These are phyloP conservation scores for Paecilomyces variotii DNA, from an alignment of 2,329 filamentous ascomycete species.

Conservation along the genomic window DNA sequence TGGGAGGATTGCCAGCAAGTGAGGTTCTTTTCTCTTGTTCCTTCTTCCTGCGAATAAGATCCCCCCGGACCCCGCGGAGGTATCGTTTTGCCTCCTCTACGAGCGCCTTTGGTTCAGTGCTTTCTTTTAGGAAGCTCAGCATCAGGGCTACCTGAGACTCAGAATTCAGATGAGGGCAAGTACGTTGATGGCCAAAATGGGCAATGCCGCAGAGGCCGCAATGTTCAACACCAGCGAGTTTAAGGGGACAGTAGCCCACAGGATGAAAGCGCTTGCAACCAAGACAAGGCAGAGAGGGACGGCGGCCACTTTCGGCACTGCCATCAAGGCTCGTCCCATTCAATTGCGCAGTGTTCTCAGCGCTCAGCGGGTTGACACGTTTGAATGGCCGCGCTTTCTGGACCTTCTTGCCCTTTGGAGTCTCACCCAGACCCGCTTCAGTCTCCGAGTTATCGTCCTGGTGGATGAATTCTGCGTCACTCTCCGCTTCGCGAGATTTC, in stretches of 20 bases:
- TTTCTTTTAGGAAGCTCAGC: conserved; percentile 54
- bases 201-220: conserved; percentile 59
- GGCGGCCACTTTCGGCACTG: conserved; percentile 1
- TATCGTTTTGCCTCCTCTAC: conserved; percentile 50
- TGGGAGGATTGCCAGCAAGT: background rate
- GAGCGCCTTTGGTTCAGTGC: conserved; percentile 47
- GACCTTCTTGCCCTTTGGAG: conserved; percentile 6
- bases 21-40: conserved; percentile 9
- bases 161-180: conserved; percentile 55
- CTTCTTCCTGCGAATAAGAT: conserved; percentile 45
- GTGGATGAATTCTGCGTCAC: conserved; percentile 24
- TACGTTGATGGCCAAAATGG: conserved; percentile 48
- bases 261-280: conserved; percentile 49
- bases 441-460: conserved; percentile 20
- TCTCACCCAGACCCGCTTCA: conserved; percentile 20
- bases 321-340: conserved; percentile 11
- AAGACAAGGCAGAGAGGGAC: conserved; percentile 32
- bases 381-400: conserved; percentile 29
- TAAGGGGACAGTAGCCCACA: conserved; percentile 53
- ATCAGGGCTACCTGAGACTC: conserved; percentile 58
- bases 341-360: background rate
- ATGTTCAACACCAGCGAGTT: conserved; percentile 50
- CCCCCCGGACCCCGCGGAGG: conserved; percentile 48
- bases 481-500: conserved; percentile 15
- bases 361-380: conserved; percentile 21